Percentiles rank a stretch among this genome's conserved stretches.
These are phyloP conservation scores for Pseudozyma thailandica DNA, from an alignment of 1,284 basidiomycete genomes.

Conservation along the genomic window DNA sequence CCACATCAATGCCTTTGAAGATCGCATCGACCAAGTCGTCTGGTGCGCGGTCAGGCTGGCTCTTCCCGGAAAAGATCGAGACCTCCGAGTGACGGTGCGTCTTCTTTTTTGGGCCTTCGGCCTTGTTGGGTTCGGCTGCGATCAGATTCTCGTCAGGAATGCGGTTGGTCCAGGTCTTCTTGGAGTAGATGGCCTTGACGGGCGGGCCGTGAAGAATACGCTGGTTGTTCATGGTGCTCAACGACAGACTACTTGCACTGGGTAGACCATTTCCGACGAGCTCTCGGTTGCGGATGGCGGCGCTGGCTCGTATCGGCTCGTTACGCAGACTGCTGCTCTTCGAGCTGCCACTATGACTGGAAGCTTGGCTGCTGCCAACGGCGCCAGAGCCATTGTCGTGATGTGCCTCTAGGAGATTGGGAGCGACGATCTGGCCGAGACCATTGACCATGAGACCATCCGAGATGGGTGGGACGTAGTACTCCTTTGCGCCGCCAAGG, in stretches of 20 bases:
- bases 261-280: conserved; percentile 24
- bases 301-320: conserved; percentile 22
- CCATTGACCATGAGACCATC: conserved; percentile 55
- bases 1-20: conserved; percentile 47
- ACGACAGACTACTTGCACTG: conserved; percentile 37
- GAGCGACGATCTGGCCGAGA: conserved; percentile 24
- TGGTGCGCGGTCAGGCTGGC: conserved; percentile 45
- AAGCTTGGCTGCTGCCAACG: conserved; percentile 5
- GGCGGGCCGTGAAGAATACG: conserved; percentile 36
- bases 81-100: conserved; percentile 9
- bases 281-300: conserved; percentile 19
- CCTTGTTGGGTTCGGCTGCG: conserved; percentile 11
- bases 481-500: conserved; percentile 74
- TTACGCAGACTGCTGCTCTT: conserved; percentile 36
- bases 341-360: conserved; percentile 19
- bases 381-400: neutral
- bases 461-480: conserved; percentile 70
- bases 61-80: conserved; percentile 24
- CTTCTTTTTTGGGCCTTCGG: conserved; percentile 5
- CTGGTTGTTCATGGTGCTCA: conserved; percentile 18
- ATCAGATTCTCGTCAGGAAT: conserved; percentile 44
- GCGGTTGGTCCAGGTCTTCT: conserved; percentile 35
- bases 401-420: conserved; percentile 13
- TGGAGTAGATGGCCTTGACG: conserved; percentile 31
- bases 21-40: conserved; percentile 54